phyloP scores from a whole-genome alignment of 768 basidiomycete species.

The Auricularia sp. region DNA sequence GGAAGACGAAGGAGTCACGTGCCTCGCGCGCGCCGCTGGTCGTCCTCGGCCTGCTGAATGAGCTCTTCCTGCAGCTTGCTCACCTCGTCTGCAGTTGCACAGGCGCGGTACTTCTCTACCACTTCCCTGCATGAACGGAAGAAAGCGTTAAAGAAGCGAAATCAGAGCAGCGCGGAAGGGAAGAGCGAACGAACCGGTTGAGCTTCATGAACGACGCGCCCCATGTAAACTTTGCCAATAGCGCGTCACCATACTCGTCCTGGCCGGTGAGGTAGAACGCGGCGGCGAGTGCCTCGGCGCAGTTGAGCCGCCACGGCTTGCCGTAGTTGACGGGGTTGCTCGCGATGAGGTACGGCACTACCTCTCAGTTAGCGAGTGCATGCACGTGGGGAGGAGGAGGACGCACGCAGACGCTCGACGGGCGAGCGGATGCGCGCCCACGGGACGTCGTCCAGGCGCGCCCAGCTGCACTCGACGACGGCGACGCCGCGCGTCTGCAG shows the following conservation, averaged over 20 bases:
- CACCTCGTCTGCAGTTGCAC: conserved; percentile 51
- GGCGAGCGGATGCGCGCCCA: conserved; percentile 90
- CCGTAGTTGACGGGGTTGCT: conserved; percentile 98
- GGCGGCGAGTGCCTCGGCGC: conserved; percentile 89
- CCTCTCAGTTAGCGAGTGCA: not conserved
- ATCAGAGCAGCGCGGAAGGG: conserved; percentile 5
- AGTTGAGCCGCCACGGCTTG: conserved; percentile 92
- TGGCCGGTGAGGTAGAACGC: conserved; percentile 92
- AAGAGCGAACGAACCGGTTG: conserved; percentile 46
- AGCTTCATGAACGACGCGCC: conserved; percentile 79
- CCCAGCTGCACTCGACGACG: conserved; percentile 99
- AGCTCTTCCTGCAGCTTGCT: conserved; percentile 52
- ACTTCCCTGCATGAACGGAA: conserved; percentile 31
- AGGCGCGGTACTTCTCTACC: conserved; percentile 68
- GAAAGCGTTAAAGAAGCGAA: not conserved
- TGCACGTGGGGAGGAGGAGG: not conserved
- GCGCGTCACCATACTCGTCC: conserved; percentile 61
- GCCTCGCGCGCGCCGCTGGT: conserved; percentile 46
- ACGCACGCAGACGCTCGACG: conserved; percentile 79
- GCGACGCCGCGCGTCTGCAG: conserved; percentile 68
- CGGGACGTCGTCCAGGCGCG: conserved; percentile 86
- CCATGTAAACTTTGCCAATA: conserved; percentile 84
- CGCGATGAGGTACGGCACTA: conserved; percentile 92
- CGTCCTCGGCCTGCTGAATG: conserved; percentile 55
- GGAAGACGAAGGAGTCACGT: conserved; percentile 6